Evolutionary conservation across 23 red algal genomes (phyloP), one percentile per base, ranked within the genome.

Genomic region (Chondrus crispus): DNA sequence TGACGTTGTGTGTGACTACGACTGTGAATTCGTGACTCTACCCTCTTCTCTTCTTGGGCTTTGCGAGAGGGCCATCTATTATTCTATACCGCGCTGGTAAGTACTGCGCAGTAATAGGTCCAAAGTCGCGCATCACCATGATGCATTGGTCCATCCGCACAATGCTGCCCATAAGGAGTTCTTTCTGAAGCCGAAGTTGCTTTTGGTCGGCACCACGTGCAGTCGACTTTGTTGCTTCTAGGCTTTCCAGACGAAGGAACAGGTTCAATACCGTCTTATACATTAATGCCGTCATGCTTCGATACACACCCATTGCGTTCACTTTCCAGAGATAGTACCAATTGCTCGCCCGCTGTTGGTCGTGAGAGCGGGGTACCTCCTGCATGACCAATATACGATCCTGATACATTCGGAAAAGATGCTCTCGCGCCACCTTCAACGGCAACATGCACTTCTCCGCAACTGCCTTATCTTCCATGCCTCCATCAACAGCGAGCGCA

Each of bases 241-340:
- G 30, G 35, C 38, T 60, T 44, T 92, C 89, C 44, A 48, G 60
- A 14, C 62, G 77, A 22, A 84, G 6, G 68, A 92, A 84, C 76
- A 82, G 58, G 46, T 84, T 82, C 13, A 84, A 55, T n/a, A 66
- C 32, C 29, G 89, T 84, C 78, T 82, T 84, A 62, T 84, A 92
- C 58, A 82, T 73, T 47, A 82, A 46, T 19, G 82, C 43, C 28
- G 72, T 28, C 24, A 92, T 44, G 46, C 28, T 73, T 33, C 79
- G 62, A 18, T 82, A 68, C 16, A 77, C 29, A 14, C 55, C 48
- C 24, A 92, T 60, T 3, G 55, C 40, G 33, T 92, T 84, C 39
- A 84, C 89, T 33, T 74, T 82, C 89, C 89, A 92, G 43, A 92
- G 51, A 37, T 92, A 92, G 47, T 69, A 92, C 89, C 89, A 92